Conservation (phyloP, 495 filamentous ascomycete genomes). For the Echria macrotheca region DNA sequence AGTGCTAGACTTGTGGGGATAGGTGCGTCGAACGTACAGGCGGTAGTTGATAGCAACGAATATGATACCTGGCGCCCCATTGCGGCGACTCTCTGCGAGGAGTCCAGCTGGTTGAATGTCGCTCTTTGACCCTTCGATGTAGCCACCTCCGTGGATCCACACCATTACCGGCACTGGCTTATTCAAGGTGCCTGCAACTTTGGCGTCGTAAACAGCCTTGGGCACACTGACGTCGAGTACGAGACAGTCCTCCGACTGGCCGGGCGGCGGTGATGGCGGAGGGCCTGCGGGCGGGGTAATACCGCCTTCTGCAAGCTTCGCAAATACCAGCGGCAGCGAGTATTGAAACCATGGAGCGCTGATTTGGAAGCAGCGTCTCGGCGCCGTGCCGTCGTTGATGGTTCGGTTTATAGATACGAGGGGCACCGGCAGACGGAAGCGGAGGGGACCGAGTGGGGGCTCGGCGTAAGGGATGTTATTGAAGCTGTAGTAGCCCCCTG, state of each 20-base stretch:
- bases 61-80: constrained; percentile 5
- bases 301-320: neutral
- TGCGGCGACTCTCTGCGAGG: neutral
- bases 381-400: constrained; percentile 8
- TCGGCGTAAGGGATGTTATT: constrained; percentile 16
- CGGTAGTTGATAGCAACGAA: constrained; percentile 14
- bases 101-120: constrained; percentile 6
- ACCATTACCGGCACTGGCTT: constrained; percentile 6
- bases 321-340: constrained; percentile 7
- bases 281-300: neutral
- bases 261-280: neutral
- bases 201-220: neutral
- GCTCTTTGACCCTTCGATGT: constrained; percentile 7
- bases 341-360: constrained; percentile 6
- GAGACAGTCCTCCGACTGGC: constrained; percentile 12
- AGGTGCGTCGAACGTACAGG: neutral
- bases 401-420: constrained; percentile 6
- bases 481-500: constrained; percentile 11
- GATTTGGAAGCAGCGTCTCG: constrained; percentile 1
- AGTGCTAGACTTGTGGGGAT: neutral
- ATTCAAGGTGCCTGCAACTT: neutral
- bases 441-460: constrained; percentile 3
- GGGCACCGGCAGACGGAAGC: constrained; percentile 9
- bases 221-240: constrained; percentile 7
- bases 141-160: constrained; percentile 16